A percentile compares a stretch with the other conserved stretches of the same genome.
phyloP scores from a whole-genome alignment of 1,284 basidiomycete genomes.

The Leccinum huronense region DNA sequence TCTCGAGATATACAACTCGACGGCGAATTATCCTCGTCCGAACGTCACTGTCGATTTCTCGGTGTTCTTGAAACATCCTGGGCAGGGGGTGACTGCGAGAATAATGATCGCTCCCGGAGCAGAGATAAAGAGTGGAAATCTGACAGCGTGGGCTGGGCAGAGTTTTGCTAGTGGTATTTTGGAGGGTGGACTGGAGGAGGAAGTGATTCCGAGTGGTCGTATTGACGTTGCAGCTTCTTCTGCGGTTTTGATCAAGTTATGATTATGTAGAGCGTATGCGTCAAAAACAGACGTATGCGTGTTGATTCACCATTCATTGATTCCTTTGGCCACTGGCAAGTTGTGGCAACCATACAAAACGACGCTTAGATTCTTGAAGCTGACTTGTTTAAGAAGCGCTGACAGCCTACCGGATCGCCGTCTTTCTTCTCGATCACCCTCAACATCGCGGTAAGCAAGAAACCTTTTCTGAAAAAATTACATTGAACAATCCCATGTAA shows the following conservation, averaged over 20 bases:
- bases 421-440: too few species aligned
- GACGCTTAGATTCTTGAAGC: not conserved
- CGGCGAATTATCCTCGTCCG: slow-evolving; percentile 40
- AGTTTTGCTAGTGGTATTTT: slow-evolving; percentile 43
- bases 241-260: slow-evolving; percentile 39
- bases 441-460: too few species aligned
- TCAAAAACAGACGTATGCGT: not conserved
- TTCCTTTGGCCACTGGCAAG: not conserved
- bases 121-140: slow-evolving; percentile 42
- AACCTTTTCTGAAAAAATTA: too few species aligned
- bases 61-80: slow-evolving; percentile 33
- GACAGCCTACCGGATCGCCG: too few species aligned
- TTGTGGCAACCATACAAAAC: not conserved
- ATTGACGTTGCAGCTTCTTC: slow-evolving; percentile 45
- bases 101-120: slow-evolving; percentile 47
- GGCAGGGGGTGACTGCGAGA: slow-evolving; percentile 35
- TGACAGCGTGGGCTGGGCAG: slow-evolving; percentile 51
- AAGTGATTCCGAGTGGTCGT: slow-evolving; percentile 36
- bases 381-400: not conserved
- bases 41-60: slow-evolving; percentile 44
- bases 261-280: not conserved
- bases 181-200: slow-evolving; percentile 39
- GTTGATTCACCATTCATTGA: not conserved
- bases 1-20: slow-evolving; percentile 48
- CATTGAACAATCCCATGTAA: too few species aligned